Evolutionary conservation across 2,329 filamentous ascomycete species (phyloP).

Genomic region (Monilinia fructigena): DNA sequence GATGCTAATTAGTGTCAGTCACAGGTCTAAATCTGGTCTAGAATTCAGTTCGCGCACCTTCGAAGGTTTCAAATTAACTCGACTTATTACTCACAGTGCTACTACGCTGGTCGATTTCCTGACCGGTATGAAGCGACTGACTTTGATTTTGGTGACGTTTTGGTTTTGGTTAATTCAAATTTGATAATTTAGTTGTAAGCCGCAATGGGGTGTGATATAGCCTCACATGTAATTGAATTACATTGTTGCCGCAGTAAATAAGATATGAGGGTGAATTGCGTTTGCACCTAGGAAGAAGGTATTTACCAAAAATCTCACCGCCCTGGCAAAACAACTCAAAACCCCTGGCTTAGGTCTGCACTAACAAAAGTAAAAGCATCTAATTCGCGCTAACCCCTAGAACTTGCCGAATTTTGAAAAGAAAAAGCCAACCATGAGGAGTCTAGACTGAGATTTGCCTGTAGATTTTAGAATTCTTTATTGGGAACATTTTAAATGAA

Average conservation of each 20-base stretch:
- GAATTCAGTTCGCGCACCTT: background rate
- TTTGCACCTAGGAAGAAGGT: background rate
- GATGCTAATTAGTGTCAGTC: background rate
- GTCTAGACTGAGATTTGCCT: too few species aligned
- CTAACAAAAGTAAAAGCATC: background rate
- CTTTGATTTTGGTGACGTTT: background rate
- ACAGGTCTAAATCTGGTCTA: too few species aligned
- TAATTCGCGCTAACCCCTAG: background rate
- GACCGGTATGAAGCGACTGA: background rate
- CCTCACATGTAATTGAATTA: background rate
- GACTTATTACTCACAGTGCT: too few species aligned
- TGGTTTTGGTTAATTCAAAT: too few species aligned
- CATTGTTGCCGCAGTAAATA: background rate
- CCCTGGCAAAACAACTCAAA: background rate
- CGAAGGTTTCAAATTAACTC: too few species aligned
- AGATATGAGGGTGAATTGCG: background rate
- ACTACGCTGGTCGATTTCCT: background rate
- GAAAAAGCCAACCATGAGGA: background rate
- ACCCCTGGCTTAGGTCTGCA: background rate
- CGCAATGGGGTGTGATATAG: background rate
- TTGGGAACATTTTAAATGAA: background rate
- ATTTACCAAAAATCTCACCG: background rate
- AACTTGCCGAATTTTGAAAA: background rate
- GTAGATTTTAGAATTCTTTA: background rate
- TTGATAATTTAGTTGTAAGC: background rate